Evolutionary conservation across 78 protist genomes (phyloP), one percentile per base, ranked within the genome.

Genomic region (Dictyostelium brefeldianum): DNA sequence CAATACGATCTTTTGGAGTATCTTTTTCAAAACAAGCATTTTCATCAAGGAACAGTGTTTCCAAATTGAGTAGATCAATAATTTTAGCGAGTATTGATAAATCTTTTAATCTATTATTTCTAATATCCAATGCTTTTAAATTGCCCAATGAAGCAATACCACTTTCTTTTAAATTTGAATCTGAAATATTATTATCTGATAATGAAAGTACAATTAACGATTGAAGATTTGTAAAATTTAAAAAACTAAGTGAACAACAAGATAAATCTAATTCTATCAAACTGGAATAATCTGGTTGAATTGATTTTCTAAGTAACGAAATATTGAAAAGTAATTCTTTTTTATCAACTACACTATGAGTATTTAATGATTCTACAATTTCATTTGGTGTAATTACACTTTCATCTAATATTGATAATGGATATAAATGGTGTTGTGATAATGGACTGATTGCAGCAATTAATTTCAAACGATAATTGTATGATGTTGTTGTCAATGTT

Each of bases 21-120:
- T 87, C 92, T 31, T 64, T 74, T 17, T 87, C 92, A 48, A 75
- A 87, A 50, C 92, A 87, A 2, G 83, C 4, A 22, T 87, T 87
- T 70, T 87, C 92, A 29, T 87, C 92, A 20, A 87, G 17, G 36
- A 87, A 87, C 14, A 87, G 51, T 18, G 83, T 54, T 48, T 78
- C 83, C 11, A 78, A 18, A 18, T 17, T 22, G 29, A 87, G 31
- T 6, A 77, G 22, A 64, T 87, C 93, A 20, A 87, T 64, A 20
- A 77, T 29, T 77, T 65, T 74, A 22, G 84, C 57, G 4, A 87
- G 48, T 0, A 3, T 59, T 9, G 56, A 50, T 20, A 91, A n/a
- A 25, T 91, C 84, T 51, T 91, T 91, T 6, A 91, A 46, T 53
- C 71, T 74, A 50, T 91, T 91, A 57, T 81, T 91, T 78, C 91